Conservation (phyloP, 2,329 filamentous ascomycete species). For the Scortechinia acanthostroma region DNA sequence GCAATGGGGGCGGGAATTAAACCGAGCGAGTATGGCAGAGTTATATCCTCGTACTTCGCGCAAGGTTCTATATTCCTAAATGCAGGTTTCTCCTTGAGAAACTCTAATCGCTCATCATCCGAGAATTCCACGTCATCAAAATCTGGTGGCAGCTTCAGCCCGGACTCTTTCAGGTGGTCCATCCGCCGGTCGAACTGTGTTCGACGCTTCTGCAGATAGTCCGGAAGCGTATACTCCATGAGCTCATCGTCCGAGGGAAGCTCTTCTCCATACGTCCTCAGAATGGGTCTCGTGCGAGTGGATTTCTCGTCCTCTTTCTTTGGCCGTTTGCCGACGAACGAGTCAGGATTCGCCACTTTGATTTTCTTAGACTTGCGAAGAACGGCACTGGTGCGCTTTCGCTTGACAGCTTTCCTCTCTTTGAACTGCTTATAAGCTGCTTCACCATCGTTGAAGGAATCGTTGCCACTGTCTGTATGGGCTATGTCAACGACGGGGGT, state of each 20-base stretch:
- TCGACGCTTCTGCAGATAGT: slow-evolving; percentile 66
- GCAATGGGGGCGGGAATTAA: slow-evolving; percentile 82
- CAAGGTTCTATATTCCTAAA: slow-evolving; percentile 62
- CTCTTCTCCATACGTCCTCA: slow-evolving; percentile 18
- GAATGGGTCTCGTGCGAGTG: not conserved
- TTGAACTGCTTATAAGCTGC: not conserved
- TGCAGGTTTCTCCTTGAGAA: slow-evolving; percentile 62
- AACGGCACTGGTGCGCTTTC: not conserved
- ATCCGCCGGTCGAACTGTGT: slow-evolving; percentile 59
- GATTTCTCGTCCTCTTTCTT: not conserved
- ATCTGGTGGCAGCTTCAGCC: slow-evolving; percentile 70
- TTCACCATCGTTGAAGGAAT: not conserved
- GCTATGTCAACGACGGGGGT: not conserved
- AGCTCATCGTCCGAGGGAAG: slow-evolving; percentile 28
- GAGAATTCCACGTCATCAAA: slow-evolving; percentile 73
- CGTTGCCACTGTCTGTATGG: not conserved
- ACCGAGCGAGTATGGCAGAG: slow-evolving; percentile 68
- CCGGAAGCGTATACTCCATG: slow-evolving; percentile 56
- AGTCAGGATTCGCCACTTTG: not conserved
- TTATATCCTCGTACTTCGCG: slow-evolving; percentile 67
- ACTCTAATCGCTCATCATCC: slow-evolving; percentile 55
- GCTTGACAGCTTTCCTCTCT: not conserved
- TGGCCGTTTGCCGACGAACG: not conserved
- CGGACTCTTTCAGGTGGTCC: slow-evolving; percentile 54
- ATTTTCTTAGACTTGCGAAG: not conserved